A percentile compares a stretch with the other conserved stretches of the same genome.
These are phyloP conservation scores for Claviceps pusilla DNA, from an alignment of 2,329 filamentous ascomycete genomes.

Conservation along the genomic window DNA sequence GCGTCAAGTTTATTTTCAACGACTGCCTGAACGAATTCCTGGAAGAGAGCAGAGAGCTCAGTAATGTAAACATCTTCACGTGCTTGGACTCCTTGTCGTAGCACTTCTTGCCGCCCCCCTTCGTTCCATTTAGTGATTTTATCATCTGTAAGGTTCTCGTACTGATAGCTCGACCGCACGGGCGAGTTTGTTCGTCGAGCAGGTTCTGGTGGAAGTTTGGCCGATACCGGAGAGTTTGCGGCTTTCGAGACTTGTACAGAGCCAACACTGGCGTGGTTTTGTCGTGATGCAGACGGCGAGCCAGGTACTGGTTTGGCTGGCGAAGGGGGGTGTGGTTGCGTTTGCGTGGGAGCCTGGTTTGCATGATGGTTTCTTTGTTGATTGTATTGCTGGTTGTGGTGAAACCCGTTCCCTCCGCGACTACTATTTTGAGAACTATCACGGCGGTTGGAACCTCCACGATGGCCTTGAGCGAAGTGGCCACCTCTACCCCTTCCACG, in stretches of 20 bases:
- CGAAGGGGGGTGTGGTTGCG: conserved; percentile 11
- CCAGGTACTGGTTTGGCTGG: conserved; percentile 9
- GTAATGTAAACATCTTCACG: conserved; percentile 52
- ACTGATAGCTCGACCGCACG: conserved; percentile 43
- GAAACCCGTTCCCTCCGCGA: conserved; percentile 13
- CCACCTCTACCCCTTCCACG: conserved; percentile 31
- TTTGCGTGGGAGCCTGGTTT: conserved; percentile 8
- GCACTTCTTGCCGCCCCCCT: conserved; percentile 49
- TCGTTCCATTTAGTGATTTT: conserved; percentile 52
- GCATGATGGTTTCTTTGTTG: conserved; percentile 8
- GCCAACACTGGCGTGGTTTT: conserved; percentile 3
- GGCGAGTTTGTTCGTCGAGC: conserved; percentile 12
- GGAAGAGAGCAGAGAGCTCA: conserved; percentile 57
- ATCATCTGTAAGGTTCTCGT: conserved; percentile 60
- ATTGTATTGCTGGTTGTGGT: conserved; percentile 8
- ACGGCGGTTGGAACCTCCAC: conserved; percentile 34
- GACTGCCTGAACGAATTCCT: conserved; percentile 69
- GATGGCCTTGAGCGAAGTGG: conserved; percentile 23
- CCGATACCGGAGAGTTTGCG: conserved; percentile 6
- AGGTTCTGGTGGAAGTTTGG: conserved; percentile 11
- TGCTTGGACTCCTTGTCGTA: conserved; percentile 49
- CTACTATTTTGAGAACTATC: conserved; percentile 30
- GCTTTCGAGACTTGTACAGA: conserved; percentile 6
- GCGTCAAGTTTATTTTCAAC: conserved; percentile 54
- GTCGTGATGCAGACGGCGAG: conserved; percentile 5